Percentiles rank a stretch among this genome's conserved stretches.
Evolutionary conservation across 2,329 filamentous ascomycete species (phyloP).

Genomic region (Fusarium dlaminii): DNA sequence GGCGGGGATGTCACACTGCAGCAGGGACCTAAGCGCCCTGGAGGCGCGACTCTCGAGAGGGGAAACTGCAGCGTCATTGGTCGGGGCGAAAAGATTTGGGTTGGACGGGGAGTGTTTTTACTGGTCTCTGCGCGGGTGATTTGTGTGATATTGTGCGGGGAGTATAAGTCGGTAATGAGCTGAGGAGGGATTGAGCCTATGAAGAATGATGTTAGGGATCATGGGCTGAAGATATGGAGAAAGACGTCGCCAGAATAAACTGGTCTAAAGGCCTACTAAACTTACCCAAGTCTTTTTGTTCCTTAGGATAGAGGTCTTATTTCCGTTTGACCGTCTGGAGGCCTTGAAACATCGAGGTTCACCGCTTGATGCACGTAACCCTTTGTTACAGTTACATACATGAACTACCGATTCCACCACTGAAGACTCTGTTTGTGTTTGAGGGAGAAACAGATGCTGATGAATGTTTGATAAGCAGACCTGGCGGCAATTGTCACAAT

Average conservation of each 20-base stretch:
- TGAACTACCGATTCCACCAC: constrained; percentile 16
- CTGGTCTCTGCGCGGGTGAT: constrained; percentile 24
- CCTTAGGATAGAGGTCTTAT: neutral
- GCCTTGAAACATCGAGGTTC: constrained; percentile 16
- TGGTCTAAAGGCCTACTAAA: neutral
- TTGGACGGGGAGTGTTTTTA: constrained; percentile 22
- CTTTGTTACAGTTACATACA: constrained; percentile 17
- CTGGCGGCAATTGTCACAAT: constrained; percentile 20
- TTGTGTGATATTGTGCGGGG: constrained; percentile 23
- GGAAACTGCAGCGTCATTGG: constrained; percentile 22
- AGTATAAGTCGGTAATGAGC: constrained; percentile 10
- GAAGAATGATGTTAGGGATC: neutral
- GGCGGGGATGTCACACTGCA: constrained; percentile 47
- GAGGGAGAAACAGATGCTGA: neutral
- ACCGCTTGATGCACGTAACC: constrained; percentile 31
- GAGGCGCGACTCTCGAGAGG: constrained; percentile 32
- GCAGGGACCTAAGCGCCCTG: constrained; percentile 32
- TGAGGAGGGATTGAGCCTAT: constrained; percentile 3
- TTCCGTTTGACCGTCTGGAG: neutral
- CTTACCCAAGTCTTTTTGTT: neutral
- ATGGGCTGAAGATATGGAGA: no score
- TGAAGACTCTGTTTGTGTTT: neutral
- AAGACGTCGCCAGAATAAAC: neutral
- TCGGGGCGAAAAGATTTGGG: neutral
- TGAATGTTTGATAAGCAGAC: constrained; percentile 6